Base-by-base conservation (phyloP, 768 basidiomycete species). In the Phaeotremella skinneri region DNA sequence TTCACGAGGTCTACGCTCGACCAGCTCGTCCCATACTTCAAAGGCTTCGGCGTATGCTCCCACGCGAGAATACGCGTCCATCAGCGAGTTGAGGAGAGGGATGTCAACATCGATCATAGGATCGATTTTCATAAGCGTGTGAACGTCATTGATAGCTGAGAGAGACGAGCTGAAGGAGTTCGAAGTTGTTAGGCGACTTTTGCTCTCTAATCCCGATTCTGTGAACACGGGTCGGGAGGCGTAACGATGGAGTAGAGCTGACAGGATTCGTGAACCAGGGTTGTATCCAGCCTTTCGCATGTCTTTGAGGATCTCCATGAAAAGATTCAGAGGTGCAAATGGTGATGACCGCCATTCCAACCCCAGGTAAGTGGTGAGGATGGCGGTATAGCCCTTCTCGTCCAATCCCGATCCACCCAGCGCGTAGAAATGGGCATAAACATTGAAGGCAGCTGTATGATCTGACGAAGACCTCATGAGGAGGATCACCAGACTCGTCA, bases 41-140 rank as follows among this genome's bases (percentile, higher is more conserved):
- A 84, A 86, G 16, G 87, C 85, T 57, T 89, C 87, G 0, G 78
- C 79, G 61, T 86, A 88, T 59, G 84, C 85, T 3, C 84, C 85
- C 5, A 86, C 80, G n/a, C 85, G 85, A 66, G 88, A 85, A 76
- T 93, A 97, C 0, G 89, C 85, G 74, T 90, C 84, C 88, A 96
- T 90, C 61, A 96, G 79, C 68, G 89, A 84, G 72, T 91, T 93
- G 82, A 88, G 86, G 13, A 91, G 80, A 2, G 79, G 75, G 13
- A 79, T 76, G 64, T 91, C 87, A 2, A 90, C 87, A 7, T 85
- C 82, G 56, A 92, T 77, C n/a, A 84, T 81, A 14, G 87, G 81
- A 68, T 92, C 90, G 41, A 92, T 80, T n/a, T 85, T 86, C 70
- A 94, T 81, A 56, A 84, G 80, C 59, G 88, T 84, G 73, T 93